Evolutionary conservation across 129 eudicot species (phyloP).

Genomic region (Escallonia rubra): DNA sequence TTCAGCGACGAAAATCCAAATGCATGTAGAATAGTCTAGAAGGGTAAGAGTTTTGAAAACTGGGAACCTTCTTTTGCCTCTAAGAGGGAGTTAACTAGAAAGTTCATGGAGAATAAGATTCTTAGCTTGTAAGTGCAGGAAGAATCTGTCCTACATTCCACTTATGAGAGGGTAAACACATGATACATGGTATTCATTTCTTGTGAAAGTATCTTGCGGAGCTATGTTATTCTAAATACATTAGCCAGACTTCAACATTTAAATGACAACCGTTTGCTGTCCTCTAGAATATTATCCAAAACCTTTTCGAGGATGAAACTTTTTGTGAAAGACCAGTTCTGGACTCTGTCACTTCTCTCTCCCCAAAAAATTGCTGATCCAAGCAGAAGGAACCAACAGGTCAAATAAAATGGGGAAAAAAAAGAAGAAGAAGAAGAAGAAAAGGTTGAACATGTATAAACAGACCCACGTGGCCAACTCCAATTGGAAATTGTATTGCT

Average conservation of each 20-base stretch:
- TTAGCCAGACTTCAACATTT: neutral
- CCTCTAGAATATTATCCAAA: neutral
- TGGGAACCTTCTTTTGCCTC: constrained; percentile 16
- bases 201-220: constrained; percentile 3
- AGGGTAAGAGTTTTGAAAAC: constrained; percentile 11
- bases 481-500: too few species aligned
- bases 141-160: constrained; percentile 45
- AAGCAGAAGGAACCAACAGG: too few species aligned
- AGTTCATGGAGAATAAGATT: constrained; percentile 39
- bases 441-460: too few species aligned
- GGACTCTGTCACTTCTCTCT: neutral
- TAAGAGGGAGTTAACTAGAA: constrained; percentile 13
- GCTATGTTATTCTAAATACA: neutral
- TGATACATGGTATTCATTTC: constrained; percentile 7
- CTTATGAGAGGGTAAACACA: constrained; percentile 13
- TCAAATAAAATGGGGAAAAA: too few species aligned
- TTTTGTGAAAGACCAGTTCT: neutral
- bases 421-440: too few species aligned
- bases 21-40: constrained; percentile 69
- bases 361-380: too few species aligned
- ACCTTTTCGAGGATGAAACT: neutral
- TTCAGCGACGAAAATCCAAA: constrained; percentile 96
- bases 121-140: constrained; percentile 48
- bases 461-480: too few species aligned
- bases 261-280: neutral